Evolutionary conservation across 2,329 filamentous ascomycete genomes (phyloP), one percentile per base, ranked within the genome.

Genomic region (Elsinoe arachidis): DNA sequence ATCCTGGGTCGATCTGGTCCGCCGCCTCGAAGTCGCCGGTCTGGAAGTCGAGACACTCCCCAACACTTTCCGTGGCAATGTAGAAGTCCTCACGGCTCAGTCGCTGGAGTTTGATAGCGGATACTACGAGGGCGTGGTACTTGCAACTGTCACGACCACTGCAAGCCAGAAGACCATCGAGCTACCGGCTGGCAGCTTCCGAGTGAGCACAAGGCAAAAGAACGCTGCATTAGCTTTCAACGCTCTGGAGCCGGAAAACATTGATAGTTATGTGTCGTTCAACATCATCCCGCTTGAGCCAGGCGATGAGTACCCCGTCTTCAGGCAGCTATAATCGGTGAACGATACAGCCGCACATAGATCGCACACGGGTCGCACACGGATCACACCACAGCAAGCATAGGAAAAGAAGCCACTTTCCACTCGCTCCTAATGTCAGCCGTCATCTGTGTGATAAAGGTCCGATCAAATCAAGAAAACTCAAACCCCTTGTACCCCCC

Each of bases 241-340:
- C 21, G 64, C 69, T n/a, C 60, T 72, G 5, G 69, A 72, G 58
- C 70, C 70, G 4, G 70, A 72, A 61, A 68, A 68, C 15, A 68
- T 69, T 30, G 69, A 72, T 46, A 68, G 65, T 4, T 71, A 69
- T 59, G 69, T 72, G 2, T 69, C 66, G 6, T 71, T 69, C 59
- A 67, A 66, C 3, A 67, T 72, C 23, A 65, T 72, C 21, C 68
- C 69, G 7, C 39, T 72, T 59, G 69, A 67, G 39, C 64, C 65
- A 7, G 70, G 69, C 2, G 68, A 72, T 56, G 41, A 67, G 59
- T 70, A 69, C 60, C 70, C 68, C 5, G 61, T 72, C 1, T 72
- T 66, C 49, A 55, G 63, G 26, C 49, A 53, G 19, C 35, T 53
- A 3, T 53, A 53, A 19, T 2, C 5, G 9, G 4, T 5, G 10